Evolutionary conservation across 768 basidiomycete genomes (phyloP), one percentile per base, ranked within the genome.

Genomic region (Crucibulum laeve): DNA sequence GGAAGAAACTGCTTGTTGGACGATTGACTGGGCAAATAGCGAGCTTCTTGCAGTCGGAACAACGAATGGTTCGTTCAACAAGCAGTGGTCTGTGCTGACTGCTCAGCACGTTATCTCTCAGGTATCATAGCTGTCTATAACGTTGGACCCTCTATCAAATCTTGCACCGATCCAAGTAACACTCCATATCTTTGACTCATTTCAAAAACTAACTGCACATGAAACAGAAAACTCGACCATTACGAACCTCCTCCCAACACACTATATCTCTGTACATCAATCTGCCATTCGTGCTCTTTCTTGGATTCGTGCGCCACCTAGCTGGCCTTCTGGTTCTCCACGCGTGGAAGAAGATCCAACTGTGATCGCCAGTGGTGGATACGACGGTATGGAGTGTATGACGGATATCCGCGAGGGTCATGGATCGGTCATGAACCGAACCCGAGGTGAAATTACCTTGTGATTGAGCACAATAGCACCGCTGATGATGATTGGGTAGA

Each of bases 1-100:
- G 2, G 82, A 84, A 42, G 87, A 91, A 33, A 76, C 88, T 0
- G 68, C 73, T n/a, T 86, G 84, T 56, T 86, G 79, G 76, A 75
- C 79, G 13, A 70, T 96, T 42, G 92, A 96, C 52, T 97, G 93
- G 93, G 87, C 82, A 0, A 91, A 90, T 49, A 89, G 90, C 49
- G 83, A 87, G 45, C 53, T 82, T 8, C 61, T 99, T 5, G 91
- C 90, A 0, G 79, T 87, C 10, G 94, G 93, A 0, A 84, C 84
- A 21, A 84, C 88, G 2, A 87, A 90, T 51, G 94, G 95, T 91
- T 42, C 25, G 46, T 40, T n/a, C 4, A 8, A 21, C 28, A 18
- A 14, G 7, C 19, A n/a, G 1, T 14, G n/a, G 14, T 2, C 26
- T 14, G 24, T 36, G 18, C 30, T 19, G 14, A 14, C 24, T 25